Conservation (phyloP, 148 eudicot species). For the Nepenthes mirabilis region DNA sequence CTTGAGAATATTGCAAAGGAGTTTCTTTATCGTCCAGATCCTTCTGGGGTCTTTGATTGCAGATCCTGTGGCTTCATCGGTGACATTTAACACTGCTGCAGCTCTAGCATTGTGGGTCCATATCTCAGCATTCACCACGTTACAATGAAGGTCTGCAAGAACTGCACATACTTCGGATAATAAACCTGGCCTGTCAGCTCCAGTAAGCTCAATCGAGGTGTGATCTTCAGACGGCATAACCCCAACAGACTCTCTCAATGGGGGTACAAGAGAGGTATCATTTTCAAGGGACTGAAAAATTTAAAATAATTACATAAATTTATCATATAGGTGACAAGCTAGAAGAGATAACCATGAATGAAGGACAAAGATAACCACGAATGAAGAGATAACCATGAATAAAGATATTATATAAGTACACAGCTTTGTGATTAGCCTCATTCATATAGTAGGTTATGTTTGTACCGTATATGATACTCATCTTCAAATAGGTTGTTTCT, state of each 20-base stretch:
- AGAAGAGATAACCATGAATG: too few relatives aligned
- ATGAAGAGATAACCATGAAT: too few relatives aligned
- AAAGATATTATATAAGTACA: too few relatives aligned
- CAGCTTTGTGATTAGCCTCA: too few relatives aligned
- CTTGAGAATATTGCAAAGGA: constrained; percentile 56
- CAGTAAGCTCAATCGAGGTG: constrained; percentile 73
- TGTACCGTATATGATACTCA: too few relatives aligned
- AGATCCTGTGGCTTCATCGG: constrained; percentile 35
- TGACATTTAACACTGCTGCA: constrained; percentile 77
- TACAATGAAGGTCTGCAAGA: constrained; percentile 50
- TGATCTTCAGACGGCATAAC: constrained; percentile 58
- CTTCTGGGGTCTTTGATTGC: constrained; percentile 61
- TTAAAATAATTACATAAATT: neutral
- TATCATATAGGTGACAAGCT: too few relatives aligned
- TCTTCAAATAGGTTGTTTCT: too few relatives aligned
- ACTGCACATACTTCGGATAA: constrained; percentile 84
- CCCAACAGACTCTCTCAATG: constrained; percentile 60
- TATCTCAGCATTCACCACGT: constrained; percentile 65
- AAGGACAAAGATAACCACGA: too few relatives aligned
- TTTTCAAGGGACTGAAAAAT: constrained; percentile 44
- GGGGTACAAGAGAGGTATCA: constrained; percentile 35
- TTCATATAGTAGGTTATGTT: too few relatives aligned
- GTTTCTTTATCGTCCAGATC: constrained; percentile 42
- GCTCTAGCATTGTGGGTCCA: constrained; percentile 93
- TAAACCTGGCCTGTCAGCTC: constrained; percentile 69